Evolutionary conservation across 192 early-diverging fungal genomes (phyloP).

Genomic region (Entomortierella beljakovae): DNA sequence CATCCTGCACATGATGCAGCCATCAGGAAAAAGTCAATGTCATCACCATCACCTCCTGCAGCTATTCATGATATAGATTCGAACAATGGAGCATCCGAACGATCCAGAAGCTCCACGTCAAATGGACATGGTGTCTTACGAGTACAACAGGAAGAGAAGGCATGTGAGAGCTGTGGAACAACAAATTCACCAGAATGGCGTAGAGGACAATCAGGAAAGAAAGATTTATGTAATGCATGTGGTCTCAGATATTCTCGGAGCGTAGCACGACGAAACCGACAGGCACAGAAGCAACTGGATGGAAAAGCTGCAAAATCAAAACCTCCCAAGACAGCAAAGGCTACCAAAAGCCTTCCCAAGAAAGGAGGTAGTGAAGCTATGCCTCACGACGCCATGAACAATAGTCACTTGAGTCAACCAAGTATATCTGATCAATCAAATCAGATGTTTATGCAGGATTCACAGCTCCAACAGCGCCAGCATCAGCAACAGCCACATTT

Average conservation of each 20-base stretch:
- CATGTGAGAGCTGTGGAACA: slow-evolving; percentile 63
- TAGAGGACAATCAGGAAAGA: slow-evolving; percentile 65
- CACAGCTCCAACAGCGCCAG: slow-evolving; percentile 3
- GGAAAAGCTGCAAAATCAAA: slow-evolving; percentile 30
- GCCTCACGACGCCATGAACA: neutral
- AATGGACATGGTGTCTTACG: slow-evolving; percentile 19
- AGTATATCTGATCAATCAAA: neutral
- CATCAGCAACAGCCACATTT: neutral
- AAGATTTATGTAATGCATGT: slow-evolving; percentile 70
- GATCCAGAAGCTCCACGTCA: neutral
- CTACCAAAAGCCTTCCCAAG: slow-evolving; percentile 10
- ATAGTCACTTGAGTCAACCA: neutral
- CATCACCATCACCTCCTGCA: slow-evolving; percentile 27
- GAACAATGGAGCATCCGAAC: neutral
- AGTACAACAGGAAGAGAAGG: slow-evolving; percentile 37
- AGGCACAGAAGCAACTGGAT: slow-evolving; percentile 52
- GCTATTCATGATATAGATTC: slow-evolving; percentile 16
- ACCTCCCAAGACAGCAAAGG: slow-evolving; percentile 23
- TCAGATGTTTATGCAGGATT: neutral
- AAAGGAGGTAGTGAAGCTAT: neutral
- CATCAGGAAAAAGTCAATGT: slow-evolving; percentile 31
- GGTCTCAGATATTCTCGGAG: slow-evolving; percentile 61
- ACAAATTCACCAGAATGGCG: slow-evolving; percentile 67
- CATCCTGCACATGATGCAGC: slow-evolving; percentile 50
- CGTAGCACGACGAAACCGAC: slow-evolving; percentile 54